Evolutionary conservation across 2,329 filamentous ascomycete genomes (phyloP).

Genomic region (Cadophora luteo-olivacea): DNA sequence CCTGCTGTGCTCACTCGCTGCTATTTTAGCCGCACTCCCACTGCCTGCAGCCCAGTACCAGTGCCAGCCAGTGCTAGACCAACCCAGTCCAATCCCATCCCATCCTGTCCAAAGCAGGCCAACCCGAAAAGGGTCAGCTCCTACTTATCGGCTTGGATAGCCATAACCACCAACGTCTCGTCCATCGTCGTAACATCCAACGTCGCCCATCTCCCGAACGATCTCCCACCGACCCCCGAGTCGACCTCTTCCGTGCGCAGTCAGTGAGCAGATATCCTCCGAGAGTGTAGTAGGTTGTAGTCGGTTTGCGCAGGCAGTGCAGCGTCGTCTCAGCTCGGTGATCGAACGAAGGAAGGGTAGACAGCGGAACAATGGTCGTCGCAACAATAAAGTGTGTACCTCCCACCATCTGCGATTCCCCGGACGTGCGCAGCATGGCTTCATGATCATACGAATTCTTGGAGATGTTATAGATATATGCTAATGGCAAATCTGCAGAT

Average conservation of each 20-base stretch:
- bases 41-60: not conserved
- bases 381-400: slow-evolving; percentile 66
- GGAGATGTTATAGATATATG: not conserved
- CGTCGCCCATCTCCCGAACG: slow-evolving; percentile 13
- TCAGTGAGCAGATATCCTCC: not conserved
- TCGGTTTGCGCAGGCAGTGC: slow-evolving; percentile 16
- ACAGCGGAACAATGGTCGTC: slow-evolving; percentile 52
- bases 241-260: slow-evolving; percentile 13
- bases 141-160: slow-evolving; percentile 24
- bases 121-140: slow-evolving; percentile 24
- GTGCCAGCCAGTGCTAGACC: not conserved
- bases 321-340: slow-evolving; percentile 19
- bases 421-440: slow-evolving; percentile 16
- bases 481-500: slow-evolving; percentile 62
- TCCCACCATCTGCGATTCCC: slow-evolving; percentile 25
- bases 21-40: slow-evolving; percentile 15
- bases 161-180: not conserved
- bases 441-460: not conserved
- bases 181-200: slow-evolving; percentile 7
- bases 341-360: slow-evolving; percentile 22
- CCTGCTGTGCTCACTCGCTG: slow-evolving; percentile 9
- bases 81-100: slow-evolving; percentile 8
- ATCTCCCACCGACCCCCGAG: slow-evolving; percentile 11
- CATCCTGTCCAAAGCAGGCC: slow-evolving; percentile 8
- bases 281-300: slow-evolving; percentile 3